Evolutionary conservation across 2,329 filamentous ascomycete species (phyloP).

Genomic region (Xenosphaeropsis pyriputrescens): DNA sequence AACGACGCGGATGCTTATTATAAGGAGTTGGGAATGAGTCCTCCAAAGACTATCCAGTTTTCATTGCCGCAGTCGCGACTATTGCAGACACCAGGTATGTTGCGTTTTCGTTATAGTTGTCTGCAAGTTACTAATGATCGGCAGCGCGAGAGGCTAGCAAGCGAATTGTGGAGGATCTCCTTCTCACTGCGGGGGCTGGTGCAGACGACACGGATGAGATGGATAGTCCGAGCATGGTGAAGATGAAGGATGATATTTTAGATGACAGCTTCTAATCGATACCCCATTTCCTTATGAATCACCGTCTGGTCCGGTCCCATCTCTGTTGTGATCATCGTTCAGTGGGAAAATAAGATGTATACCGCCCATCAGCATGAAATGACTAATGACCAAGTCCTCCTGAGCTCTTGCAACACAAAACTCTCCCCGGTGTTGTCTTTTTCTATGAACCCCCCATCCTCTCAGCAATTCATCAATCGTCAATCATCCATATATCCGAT

Average conservation of each 20-base stretch:
- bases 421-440: too few relatives aligned
- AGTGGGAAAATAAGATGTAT: too few relatives aligned
- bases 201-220: slow-evolving; percentile 33
- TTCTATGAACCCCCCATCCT: too few relatives aligned
- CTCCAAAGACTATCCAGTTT: slow-evolving; percentile 88
- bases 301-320: too few relatives aligned
- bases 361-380: too few relatives aligned
- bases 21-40: slow-evolving; percentile 56
- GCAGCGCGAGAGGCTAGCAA: slow-evolving; percentile 65
- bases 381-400: too few relatives aligned
- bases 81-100: slow-evolving; percentile 63
- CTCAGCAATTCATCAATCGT: too few relatives aligned
- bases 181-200: slow-evolving; percentile 65
- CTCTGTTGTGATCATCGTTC: too few relatives aligned
- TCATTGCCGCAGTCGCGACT: slow-evolving; percentile 63
- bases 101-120: neutral
- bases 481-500: too few relatives aligned
- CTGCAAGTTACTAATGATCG: neutral
- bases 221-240: slow-evolving; percentile 50
- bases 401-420: too few relatives aligned
- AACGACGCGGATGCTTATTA: slow-evolving; percentile 43
- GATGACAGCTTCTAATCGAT: slow-evolving; percentile 41
- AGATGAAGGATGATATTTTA: slow-evolving; percentile 45
- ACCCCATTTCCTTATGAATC: too few relatives aligned
- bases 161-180: slow-evolving; percentile 66